Base-by-base conservation (phyloP, 1,139 yeast genomes). In the Chernovozyma sophiae-reginae region DNA sequence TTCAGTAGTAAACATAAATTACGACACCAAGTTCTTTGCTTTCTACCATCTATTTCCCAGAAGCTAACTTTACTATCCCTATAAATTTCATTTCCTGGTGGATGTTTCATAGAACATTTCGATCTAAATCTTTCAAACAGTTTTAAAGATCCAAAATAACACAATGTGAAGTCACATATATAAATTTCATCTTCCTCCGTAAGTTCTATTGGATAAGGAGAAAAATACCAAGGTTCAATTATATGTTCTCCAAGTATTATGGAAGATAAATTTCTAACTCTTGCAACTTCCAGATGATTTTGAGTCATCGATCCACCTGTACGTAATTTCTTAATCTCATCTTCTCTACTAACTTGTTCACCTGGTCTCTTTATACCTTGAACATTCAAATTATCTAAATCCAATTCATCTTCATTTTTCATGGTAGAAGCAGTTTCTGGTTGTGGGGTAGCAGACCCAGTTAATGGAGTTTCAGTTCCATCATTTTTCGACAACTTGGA, bases 201-300 rank as follows among this genome's bases (percentile, higher is more conserved):
- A 40, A 89, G 72, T 56, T 92, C 98, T 13, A 87, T 73, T 0
- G 99, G 99, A 56, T 94, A 92, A 0, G 99, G 97, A 2, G 96
- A 86, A 55, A 94, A 92, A 61, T 92, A 94, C 99, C 99, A 92
- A 2, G 99, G 98, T 56, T 92, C 99, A 34, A 94, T 86, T 45
- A 86, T 86, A 58, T 81, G 89, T 45, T 84, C 86, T 1, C 98
- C 99, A 62, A 92, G 79, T 4, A 87, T 82, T 3, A 92, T 76
- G 33, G 77, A 72, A 28, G 77, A 71, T 46, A 94, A 70, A 55
- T 92, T 92, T 49, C 97, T 74, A 32, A 92, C 97, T 42, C 95
- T 72, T 0, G 97, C 89, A 19, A 92, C 87, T 54, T 92, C 98
- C 54, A 80, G 82, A 47, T 86, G 84, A 46, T 72, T 74, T 58